Evolutionary conservation across 768 basidiomycete species (phyloP), one percentile per base, ranked within the genome.

Genomic region (Mycena galericulata): DNA sequence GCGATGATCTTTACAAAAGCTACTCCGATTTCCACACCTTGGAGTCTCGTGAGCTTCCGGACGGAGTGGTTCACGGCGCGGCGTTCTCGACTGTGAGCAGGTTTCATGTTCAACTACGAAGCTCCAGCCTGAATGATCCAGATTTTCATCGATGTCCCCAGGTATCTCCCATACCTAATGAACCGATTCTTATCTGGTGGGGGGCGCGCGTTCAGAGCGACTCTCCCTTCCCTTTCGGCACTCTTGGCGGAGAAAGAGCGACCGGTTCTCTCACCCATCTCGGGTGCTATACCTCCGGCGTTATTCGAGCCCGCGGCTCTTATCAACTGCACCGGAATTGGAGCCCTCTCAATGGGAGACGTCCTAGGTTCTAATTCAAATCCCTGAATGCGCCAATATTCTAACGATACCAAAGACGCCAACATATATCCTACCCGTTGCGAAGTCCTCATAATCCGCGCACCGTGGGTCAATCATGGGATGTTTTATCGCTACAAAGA

Each of bases 361-460:
- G 86, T 91, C 4, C 83, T 89, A 63, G 91, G 92, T 75, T 76
- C 47, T 6, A 26, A 22, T 47, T 38, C 9, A 15, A 6, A 24
- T 12, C 1, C 22, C 24, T 0, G 24, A 11, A 47, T 15, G 9
- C 24, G 29, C 26, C 3, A 24, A 46, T 17, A 38, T 43, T n/a
- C n/a, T 62, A 3, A 57, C 18, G n/a, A 0, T 46, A 22, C 4
- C 22, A 0, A 26, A 79, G 70, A 72, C 29, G 65, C 50, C 15
- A 30, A 49, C 24, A 36, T 90, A 17, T 84, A 83, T 70, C 89
- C 90, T 2, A 87, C 90, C 70, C 81, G 89, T 15, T 90, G 90
- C 2, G 90, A 92, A 75, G 83, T 86, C 0, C 83, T 90, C 14
- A 75, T 90, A 15, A 82, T 91, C 30, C 75, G 83, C 58, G 87